These are phyloP conservation scores for Berberis thunbergii DNA, from an alignment of 164 flowering plant species.

Conservation along the genomic window DNA sequence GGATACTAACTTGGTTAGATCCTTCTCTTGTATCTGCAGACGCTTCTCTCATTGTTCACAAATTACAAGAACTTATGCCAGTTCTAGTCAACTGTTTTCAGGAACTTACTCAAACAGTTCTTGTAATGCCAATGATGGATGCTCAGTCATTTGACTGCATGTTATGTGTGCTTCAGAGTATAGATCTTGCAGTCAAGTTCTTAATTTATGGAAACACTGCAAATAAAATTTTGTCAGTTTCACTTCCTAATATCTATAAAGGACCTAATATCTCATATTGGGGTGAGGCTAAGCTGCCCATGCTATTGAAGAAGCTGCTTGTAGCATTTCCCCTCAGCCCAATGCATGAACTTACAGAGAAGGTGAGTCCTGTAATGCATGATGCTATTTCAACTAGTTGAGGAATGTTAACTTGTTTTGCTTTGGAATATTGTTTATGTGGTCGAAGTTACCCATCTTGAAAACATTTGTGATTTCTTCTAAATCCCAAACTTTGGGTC, in stretches of 20 bases:
- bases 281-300: constrained; percentile 26
- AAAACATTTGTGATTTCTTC: neutral
- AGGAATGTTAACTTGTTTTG: too few relatives aligned
- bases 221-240: constrained; percentile 13
- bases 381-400: neutral
- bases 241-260: constrained; percentile 11
- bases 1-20: neutral
- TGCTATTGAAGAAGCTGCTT: constrained; percentile 42
- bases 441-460: neutral
- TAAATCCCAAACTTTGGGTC: neutral
- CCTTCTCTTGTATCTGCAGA: constrained; percentile 23
- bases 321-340: constrained; percentile 54
- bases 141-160: constrained; percentile 59
- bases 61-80: constrained; percentile 54
- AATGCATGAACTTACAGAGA: constrained; percentile 30
- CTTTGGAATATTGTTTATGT: too few relatives aligned
- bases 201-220: constrained; percentile 20
- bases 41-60: constrained; percentile 19
- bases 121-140: constrained; percentile 29
- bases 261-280: constrained; percentile 10
- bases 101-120: constrained; percentile 41
- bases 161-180: constrained; percentile 55
- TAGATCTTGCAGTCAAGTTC: constrained; percentile 40
- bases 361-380: constrained; percentile 32
- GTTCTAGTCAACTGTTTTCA: constrained; percentile 60